Evolutionary conservation across 1,284 basidiomycete species (phyloP), one percentile per base, ranked within the genome.

Genomic region (Marasmius fiardii): DNA sequence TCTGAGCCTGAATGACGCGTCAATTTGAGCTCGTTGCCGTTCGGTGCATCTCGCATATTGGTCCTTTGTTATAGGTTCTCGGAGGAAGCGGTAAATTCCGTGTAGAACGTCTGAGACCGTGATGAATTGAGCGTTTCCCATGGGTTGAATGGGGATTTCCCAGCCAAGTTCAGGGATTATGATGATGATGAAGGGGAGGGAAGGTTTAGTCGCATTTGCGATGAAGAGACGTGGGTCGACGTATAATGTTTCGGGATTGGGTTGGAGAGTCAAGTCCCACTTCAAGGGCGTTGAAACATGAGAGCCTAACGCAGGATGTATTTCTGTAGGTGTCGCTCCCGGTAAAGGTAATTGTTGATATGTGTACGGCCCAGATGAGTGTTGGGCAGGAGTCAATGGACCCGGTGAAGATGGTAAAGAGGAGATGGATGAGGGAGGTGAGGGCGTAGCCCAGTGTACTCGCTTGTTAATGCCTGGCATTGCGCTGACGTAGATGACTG

Each of bases 401-500:
- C 57, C 57, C 4, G 49, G 45, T 11, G 55, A 54, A 1, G 43
- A 51, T 26, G 59, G 59, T 3, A 60, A 48, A 3, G 59, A 54
- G 12, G 53, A 43, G 14, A 48, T n/a, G 11, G 59, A 56, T 26
- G 37, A 58, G n/a, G 56, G 28, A n/a, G 59, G 59, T 2, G 59
- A 60, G 28, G 59, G 59, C 4, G 59, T 60, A 24, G 39, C 54
- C 45, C 51, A 35, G 21, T 53, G 41, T 37, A 65, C 64, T 53
- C 55, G 64, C 34, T 64, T 63, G 54, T 60, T 56, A 55, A 58
- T 63, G 51, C 61, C 60, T 28, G 61, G 60, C 64, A 64, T 65
- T 55, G 51, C 53, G 43, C 28, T 48, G 35, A 43, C 18, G 33
- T n/a, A 10, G 20, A 23, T 39, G 18, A 26, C 20, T 47, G 43